Base-by-base conservation (phyloP, 106 monocot genomes). In the Amphibolis antarctica region DNA sequence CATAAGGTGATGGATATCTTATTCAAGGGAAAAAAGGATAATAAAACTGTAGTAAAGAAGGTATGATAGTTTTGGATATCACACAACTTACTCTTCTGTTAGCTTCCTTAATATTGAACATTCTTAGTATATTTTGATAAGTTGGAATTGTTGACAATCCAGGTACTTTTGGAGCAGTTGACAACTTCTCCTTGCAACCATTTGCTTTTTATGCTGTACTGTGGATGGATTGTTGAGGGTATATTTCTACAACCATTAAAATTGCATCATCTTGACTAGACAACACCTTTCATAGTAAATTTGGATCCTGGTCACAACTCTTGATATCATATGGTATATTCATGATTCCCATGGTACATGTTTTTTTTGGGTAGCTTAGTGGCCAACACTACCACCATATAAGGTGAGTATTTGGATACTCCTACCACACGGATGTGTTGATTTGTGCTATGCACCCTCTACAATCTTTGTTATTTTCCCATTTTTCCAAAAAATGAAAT, bases 41-140 rank as follows among this genome's bases (percentile, higher is more conserved):
- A 69, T 11, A 86, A 79, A 55, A 92, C 92, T 0, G 77, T 92
- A n/a, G 88, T 82, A 1, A 92, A 92, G 62, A 92, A 92, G 85
- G 92, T 78, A 60, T 59, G 22, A 60, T 42, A 57, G 12, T 25
- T 9, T 27, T 28, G 25, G 26, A 28, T n/a, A n/a, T n/a, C n/a
- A n/a, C n/a, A n/a, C n/a, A n/a, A n/a, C n/a, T n/a, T n/a, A 15
- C 25, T 26, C 3, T 26, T 15, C 5, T 5, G 14, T 28, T 2
- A 29, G 26, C 14, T 57, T 28, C 28, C 4, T 29, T 57, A 3
- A 57, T 17, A 0, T 1, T 43, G 24, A 21, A 13, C 11, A 46
- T 24, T 12, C 0, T 21, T 50, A 3, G n/a, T 11, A 43, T 42
- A 26, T 49, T 59, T 44, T 22, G 0, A 21, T 44, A 36, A 23